Percentiles rank a stretch among this genome's conserved stretches.
These are phyloP conservation scores for Testicularia cyperi DNA, from an alignment of 1,284 basidiomycete genomes.

Conservation along the genomic window DNA sequence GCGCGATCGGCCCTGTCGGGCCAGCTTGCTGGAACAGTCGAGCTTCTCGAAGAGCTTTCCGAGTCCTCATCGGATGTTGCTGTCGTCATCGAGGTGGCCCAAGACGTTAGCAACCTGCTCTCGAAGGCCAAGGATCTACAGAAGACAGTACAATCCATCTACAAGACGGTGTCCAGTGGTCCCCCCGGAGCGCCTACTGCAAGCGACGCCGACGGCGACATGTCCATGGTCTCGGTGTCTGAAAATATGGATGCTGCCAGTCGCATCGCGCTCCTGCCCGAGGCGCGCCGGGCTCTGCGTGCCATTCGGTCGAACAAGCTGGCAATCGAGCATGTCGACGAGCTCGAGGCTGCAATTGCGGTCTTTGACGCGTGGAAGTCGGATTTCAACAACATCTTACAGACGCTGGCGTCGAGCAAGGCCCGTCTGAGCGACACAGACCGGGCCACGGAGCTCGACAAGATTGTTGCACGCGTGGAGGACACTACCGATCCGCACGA, in stretches of 20 bases:
- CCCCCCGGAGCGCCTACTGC: background rate
- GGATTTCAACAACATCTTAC: slow-evolving; percentile 25
- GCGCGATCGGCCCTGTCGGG: slow-evolving; percentile 14
- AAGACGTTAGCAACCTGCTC: slow-evolving; percentile 18
- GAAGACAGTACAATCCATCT: slow-evolving; percentile 14
- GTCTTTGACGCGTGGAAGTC: slow-evolving; percentile 43
- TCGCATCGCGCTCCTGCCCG: slow-evolving; percentile 32
- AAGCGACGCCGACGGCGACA: slow-evolving; percentile 16
- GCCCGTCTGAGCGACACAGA: slow-evolving; percentile 20
- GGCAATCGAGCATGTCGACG: slow-evolving; percentile 18
- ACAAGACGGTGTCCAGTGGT: slow-evolving; percentile 15
- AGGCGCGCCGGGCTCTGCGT: slow-evolving; percentile 35
- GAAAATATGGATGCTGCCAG: slow-evolving; percentile 21
- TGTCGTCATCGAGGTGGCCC: slow-evolving; percentile 32
- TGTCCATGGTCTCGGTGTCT: slow-evolving; percentile 31
- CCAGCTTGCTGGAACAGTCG: slow-evolving; percentile 5
- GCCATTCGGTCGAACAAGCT: slow-evolving; percentile 30
- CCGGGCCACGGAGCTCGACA: slow-evolving; percentile 23
- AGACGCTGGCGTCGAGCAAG: slow-evolving; percentile 7
- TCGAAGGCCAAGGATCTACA: slow-evolving; percentile 34
- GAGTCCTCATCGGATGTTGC: slow-evolving; percentile 31
- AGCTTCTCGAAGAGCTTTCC: slow-evolving; percentile 27
- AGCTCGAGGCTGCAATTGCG: slow-evolving; percentile 28
- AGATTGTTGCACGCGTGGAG: slow-evolving; percentile 34
- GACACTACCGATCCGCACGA: slow-evolving; percentile 21